Base-by-base conservation (phyloP, 352 stramenopile genomes). In the Pythium chondricola region DNA sequence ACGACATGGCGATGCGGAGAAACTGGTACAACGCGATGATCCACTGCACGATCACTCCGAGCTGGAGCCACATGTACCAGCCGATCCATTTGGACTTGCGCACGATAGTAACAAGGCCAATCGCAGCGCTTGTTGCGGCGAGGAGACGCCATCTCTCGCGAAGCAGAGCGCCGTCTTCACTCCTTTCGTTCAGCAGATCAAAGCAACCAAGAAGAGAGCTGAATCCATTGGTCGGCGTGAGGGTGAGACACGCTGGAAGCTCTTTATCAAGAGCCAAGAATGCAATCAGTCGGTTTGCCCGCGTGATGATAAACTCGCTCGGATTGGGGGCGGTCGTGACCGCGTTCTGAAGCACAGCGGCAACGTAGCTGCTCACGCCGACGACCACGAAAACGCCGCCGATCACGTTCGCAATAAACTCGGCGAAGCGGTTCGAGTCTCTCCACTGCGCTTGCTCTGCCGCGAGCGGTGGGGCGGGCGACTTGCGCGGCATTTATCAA, bases 21-120 rank as follows among this genome's bases (percentile, higher is more conserved):
- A 85, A 66, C 43, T 85, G 73, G 46, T 88, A 88, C 26, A 88
- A 54, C 17, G 75, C 75, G 13, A 84, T 52, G 44, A 77, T 56
- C 73, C 71, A 84, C 52, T 85, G 73, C 41, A 83, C 42, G 26
- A 83, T 62, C n/a, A 83, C 61, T 24, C 80, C 67, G 10, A 79
- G 6, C 42, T 85, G 75, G 29, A 83, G 50, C 16, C 68, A 70
- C 31, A 58, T 65, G 43, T 75, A 82, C 69, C 74, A 86, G 33
- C 74, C 73, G 26, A 83, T 65, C 56, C 54, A 77, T 42, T 83
- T 78, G 62, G 80, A 83, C 44, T 80, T 81, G 66, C n/a, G n/a
- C n/a, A n/a, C n/a, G n/a, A n/a, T n/a, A n/a, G n/a, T n/a, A n/a
- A n/a, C n/a, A n/a, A n/a, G n/a, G n/a, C n/a, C n/a, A n/a, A n/a